Conservation (phyloP, 2,329 filamentous ascomycete species). For the Amauroascus verrucosus region DNA sequence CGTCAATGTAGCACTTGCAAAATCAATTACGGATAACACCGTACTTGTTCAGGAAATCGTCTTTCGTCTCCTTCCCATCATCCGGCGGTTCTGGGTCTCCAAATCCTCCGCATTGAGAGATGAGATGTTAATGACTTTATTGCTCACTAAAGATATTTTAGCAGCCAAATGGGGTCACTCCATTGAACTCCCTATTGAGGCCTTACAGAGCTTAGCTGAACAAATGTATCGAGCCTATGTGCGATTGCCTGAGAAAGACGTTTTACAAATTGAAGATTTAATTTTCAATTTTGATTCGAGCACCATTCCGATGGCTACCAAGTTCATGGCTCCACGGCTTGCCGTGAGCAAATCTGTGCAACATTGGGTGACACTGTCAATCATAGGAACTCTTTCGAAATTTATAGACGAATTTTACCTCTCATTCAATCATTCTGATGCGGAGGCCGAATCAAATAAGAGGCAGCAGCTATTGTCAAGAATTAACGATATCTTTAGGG, state of each 20-base stretch:
- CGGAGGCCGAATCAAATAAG: conserved; percentile 22
- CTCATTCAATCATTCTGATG: conserved; percentile 8
- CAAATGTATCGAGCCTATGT: conserved; percentile 69
- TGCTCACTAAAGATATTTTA: conserved; percentile 54
- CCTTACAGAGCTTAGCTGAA: conserved; percentile 57
- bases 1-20: conserved; percentile 60
- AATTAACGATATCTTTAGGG: conserved; percentile 29
- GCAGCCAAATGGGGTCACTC: conserved; percentile 31
- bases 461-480: conserved; percentile 29
- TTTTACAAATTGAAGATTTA: conserved; percentile 69
- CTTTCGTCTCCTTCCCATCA: conserved; percentile 55
- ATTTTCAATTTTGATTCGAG: conserved; percentile 39
- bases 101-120: conserved; percentile 59
- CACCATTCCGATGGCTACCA: conserved; percentile 28
- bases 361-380: conserved; percentile 33
- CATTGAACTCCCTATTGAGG: conserved; percentile 32
- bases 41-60: conserved; percentile 51
- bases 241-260: conserved; percentile 57
- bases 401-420: conserved; percentile 25
- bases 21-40: conserved; percentile 58
- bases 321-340: conserved; percentile 29
- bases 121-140: conserved; percentile 65
- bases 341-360: conserved; percentile 29
- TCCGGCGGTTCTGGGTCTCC: conserved; percentile 68
- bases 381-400: conserved; percentile 33